Conservation (phyloP, 306 rosid genomes). For the Fragaria nilgerrensis region DNA sequence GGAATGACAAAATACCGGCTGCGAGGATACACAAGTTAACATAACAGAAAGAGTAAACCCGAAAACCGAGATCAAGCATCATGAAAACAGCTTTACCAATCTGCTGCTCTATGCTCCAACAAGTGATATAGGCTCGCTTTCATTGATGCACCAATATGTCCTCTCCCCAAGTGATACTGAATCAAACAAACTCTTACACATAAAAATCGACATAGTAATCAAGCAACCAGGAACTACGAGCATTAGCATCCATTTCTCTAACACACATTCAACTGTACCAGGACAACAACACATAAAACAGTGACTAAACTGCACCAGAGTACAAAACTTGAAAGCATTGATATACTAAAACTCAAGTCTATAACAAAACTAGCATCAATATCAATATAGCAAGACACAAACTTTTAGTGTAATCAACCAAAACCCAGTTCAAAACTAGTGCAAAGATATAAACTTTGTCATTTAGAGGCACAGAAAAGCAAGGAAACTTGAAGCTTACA, state of each 20-base stretch:
- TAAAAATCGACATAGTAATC: background rate
- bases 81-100: slow-evolving; percentile 53
- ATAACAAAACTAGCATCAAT: background rate
- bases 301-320: background rate
- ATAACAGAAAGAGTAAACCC: slow-evolving; percentile 13
- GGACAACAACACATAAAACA: background rate
- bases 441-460: background rate
- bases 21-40: slow-evolving; percentile 27
- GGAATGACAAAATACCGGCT: slow-evolving; percentile 92
- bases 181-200: slow-evolving; percentile 2
- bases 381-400: background rate
- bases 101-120: slow-evolving; percentile 77
- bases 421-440: background rate
- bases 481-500: slow-evolving; percentile 44
- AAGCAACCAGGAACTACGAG: slow-evolving; percentile 1
- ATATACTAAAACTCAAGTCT: background rate
- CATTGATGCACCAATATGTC: slow-evolving; percentile 80
- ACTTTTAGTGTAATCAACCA: background rate
- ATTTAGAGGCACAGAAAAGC: background rate
- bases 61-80: background rate
- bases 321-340: background rate
- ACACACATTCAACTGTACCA: background rate
- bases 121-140: slow-evolving; percentile 72
- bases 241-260: background rate
- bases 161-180: slow-evolving; percentile 94